Evolutionary conservation across 495 filamentous ascomycete species (phyloP).

Genomic region (Oleoguttula mirabilis): DNA sequence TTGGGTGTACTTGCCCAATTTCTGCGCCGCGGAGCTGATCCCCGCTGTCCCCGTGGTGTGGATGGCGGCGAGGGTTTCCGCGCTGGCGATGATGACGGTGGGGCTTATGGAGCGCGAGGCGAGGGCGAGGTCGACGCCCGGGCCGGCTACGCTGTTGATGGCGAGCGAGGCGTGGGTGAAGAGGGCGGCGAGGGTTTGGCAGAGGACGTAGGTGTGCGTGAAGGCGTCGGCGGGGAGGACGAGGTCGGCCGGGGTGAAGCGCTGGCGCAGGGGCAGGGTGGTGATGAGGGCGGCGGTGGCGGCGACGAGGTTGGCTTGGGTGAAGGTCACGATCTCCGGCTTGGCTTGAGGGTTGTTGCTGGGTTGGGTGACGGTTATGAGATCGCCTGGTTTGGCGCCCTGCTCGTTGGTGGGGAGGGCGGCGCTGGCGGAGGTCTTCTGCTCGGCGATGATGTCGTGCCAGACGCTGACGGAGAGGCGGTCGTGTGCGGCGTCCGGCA

Average conservation of each 20-base stretch:
- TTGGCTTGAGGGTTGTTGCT: slow-evolving; percentile 23
- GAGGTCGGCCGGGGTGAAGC: slow-evolving; percentile 59
- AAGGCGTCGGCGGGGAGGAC: slow-evolving; percentile 84
- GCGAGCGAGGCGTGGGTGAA: slow-evolving; percentile 75
- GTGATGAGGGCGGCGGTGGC: slow-evolving; percentile 67
- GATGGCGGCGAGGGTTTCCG: slow-evolving; percentile 55
- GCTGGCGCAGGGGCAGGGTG: slow-evolving; percentile 58
- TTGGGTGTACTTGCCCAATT: slow-evolving; percentile 56
- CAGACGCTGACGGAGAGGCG: slow-evolving; percentile 69
- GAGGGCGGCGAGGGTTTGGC: slow-evolving; percentile 69
- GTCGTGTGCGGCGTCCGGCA: slow-evolving; percentile 59
- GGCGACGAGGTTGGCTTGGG: slow-evolving; percentile 65
- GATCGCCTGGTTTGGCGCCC: slow-evolving; percentile 17
- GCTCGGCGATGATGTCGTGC: slow-evolving; percentile 70
- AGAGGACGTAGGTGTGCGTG: slow-evolving; percentile 63
- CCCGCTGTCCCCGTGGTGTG: slow-evolving; percentile 41
- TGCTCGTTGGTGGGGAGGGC: slow-evolving; percentile 34
- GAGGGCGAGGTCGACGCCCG: slow-evolving; percentile 53
- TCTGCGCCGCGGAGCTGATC: slow-evolving; percentile 39
- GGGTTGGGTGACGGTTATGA: slow-evolving; percentile 31
- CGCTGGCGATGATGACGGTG: slow-evolving; percentile 70
- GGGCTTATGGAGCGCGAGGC: slow-evolving; percentile 64
- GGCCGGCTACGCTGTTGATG: slow-evolving; percentile 72
- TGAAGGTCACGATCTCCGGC: slow-evolving; percentile 65
- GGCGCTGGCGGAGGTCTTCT: slow-evolving; percentile 30